A percentile compares a stretch with the other conserved stretches of the same genome.
Evolutionary conservation across 768 basidiomycete genomes (phyloP).

Genomic region (Xerocomellus dryophilus): DNA sequence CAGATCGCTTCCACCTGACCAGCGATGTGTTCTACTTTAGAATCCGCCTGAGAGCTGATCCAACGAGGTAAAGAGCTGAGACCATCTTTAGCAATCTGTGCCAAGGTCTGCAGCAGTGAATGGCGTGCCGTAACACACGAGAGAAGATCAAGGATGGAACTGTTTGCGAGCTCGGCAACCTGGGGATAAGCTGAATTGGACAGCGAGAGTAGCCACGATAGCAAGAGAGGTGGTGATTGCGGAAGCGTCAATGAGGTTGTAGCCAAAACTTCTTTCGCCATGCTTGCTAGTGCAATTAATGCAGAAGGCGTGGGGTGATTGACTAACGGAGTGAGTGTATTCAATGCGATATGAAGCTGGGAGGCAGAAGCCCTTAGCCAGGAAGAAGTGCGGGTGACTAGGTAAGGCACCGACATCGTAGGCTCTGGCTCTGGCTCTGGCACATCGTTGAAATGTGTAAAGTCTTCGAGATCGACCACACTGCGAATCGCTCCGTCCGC

Average conservation of each 20-base stretch:
- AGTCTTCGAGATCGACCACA: conserved; percentile 61
- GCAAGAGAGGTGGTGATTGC: conserved; percentile 60
- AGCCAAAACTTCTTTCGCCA: conserved; percentile 54
- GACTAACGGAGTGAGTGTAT: conserved; percentile 66
- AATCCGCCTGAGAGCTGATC: conserved; percentile 66
- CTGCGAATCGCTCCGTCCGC: conserved; percentile 54
- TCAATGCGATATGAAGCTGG: conserved; percentile 81
- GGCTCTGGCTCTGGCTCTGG: conserved; percentile 16
- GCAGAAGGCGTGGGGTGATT: conserved; percentile 71
- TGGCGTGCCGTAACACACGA: conserved; percentile 41
- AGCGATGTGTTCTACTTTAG: conserved; percentile 68
- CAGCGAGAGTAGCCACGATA: conserved; percentile 72
- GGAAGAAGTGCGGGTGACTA: conserved; percentile 58
- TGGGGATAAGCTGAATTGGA: conserved; percentile 55
- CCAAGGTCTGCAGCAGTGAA: conserved; percentile 52
- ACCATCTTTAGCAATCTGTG: conserved; percentile 61
- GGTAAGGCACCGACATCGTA: conserved; percentile 37
- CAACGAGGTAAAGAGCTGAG: conserved; percentile 70
- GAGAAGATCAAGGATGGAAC: conserved; percentile 48
- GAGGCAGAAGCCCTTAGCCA: conserved; percentile 83
- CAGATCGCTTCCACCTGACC: conserved; percentile 71
- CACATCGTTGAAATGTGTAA: conserved; percentile 37
- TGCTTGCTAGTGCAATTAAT: conserved; percentile 50
- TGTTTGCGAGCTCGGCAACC: conserved; percentile 49
- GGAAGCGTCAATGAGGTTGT: conserved; percentile 62